Conservation (phyloP, 345 rosid species). For the Noccaea bulbosa region DNA sequence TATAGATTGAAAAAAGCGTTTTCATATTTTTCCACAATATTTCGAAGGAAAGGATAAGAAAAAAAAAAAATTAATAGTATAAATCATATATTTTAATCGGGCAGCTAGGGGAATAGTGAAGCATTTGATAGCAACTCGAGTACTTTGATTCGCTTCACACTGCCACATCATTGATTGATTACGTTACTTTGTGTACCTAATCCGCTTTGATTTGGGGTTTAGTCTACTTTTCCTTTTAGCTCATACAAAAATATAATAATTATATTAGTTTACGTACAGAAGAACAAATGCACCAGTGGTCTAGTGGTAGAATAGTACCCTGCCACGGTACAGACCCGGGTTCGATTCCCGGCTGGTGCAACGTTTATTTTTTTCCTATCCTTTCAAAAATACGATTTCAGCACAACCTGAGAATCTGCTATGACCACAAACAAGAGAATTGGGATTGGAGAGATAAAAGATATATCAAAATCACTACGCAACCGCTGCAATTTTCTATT, state of each 20-base stretch:
- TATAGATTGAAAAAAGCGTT: background rate
- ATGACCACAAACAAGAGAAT: no score
- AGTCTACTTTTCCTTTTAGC: background rate
- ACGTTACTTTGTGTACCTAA: constrained; percentile 30
- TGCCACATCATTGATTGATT: constrained; percentile 38
- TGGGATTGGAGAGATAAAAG: no score
- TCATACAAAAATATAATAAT: no score
- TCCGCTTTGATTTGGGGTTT: background rate
- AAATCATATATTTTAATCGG: background rate
- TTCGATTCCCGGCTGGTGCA: constrained; percentile 81
- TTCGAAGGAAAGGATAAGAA: background rate
- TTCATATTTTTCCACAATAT: background rate
- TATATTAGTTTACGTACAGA: no score
- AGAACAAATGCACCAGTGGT: constrained; percentile 46
- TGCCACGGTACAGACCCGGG: constrained; percentile 78
- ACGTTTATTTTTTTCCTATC: no score
- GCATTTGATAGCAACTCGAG: constrained; percentile 38
- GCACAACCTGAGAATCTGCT: no score
- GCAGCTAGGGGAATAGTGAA: constrained; percentile 23
- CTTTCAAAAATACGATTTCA: no score
- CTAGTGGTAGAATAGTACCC: constrained; percentile 61
- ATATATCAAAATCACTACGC: no score
- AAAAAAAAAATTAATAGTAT: no score
- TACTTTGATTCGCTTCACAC: constrained; percentile 34
- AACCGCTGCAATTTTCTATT: no score